These are phyloP conservation scores for Mycena galopus DNA, from an alignment of 768 basidiomycete species.

Conservation along the genomic window DNA sequence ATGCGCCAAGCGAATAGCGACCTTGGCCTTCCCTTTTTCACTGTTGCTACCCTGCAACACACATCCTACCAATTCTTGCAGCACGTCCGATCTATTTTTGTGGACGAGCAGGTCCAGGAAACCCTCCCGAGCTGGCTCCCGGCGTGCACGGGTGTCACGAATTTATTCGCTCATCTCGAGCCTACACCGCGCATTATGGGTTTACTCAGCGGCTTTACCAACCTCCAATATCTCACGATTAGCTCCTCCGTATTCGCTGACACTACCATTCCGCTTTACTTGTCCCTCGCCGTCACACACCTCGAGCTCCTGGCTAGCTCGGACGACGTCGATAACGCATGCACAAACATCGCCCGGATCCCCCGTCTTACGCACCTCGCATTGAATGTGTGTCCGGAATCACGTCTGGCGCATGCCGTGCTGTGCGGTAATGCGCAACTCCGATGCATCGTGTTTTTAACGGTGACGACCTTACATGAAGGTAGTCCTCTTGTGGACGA, in stretches of 20 bases:
- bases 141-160: not conserved
- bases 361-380: not conserved
- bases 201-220: not conserved
- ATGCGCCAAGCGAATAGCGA: too few relatives aligned
- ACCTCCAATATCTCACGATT: not conserved
- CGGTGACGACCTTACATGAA: not conserved
- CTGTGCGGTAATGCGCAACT: not conserved
- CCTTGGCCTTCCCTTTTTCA: too few relatives aligned
- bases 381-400: not conserved
- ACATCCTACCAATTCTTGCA: too few relatives aligned
- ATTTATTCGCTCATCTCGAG: not conserved
- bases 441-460: not conserved
- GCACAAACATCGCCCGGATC: not conserved
- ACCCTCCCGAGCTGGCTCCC: not conserved
- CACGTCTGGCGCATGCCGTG: not conserved
- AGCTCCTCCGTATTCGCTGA: not conserved
- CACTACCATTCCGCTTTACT: not conserved
- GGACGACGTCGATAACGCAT: not conserved
- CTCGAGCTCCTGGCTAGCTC: not conserved
- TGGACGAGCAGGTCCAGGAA: not conserved
- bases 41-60: too few relatives aligned
- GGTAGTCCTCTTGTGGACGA: not conserved
- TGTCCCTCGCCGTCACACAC: not conserved
- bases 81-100: not conserved
- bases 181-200: not conserved